Evolutionary conservation across 495 filamentous ascomycete genomes (phyloP).

Genomic region (Poronia punctata): DNA sequence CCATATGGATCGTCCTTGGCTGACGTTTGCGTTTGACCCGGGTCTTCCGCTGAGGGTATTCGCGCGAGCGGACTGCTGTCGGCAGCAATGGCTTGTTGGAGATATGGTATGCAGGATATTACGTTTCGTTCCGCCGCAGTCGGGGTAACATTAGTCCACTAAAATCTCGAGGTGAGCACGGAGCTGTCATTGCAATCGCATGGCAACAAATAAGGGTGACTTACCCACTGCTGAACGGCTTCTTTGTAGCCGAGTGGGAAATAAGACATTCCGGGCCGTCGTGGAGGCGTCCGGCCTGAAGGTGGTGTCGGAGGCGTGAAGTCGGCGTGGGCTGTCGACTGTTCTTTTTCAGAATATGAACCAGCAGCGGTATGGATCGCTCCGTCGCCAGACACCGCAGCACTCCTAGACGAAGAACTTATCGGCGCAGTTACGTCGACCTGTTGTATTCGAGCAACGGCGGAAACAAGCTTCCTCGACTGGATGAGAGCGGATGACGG

Average conservation of each 20-base stretch:
- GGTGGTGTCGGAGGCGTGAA: slow-evolving; percentile 11
- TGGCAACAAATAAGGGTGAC: slow-evolving; percentile 20
- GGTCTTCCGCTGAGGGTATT: slow-evolving; percentile 24
- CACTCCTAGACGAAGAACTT: slow-evolving; percentile 7
- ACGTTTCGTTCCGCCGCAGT: slow-evolving; percentile 86
- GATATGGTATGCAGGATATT: slow-evolving; percentile 77
- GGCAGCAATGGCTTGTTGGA: slow-evolving; percentile 60
- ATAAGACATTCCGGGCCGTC: slow-evolving; percentile 30
- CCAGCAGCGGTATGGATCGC: slow-evolving; percentile 5
- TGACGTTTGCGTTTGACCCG: slow-evolving; percentile 44
- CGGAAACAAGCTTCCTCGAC: slow-evolving; percentile 23
- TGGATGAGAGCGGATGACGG: slow-evolving; percentile 19
- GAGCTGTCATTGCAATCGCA: not conserved
- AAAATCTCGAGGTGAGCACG: slow-evolving; percentile 10
- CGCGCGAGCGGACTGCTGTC: slow-evolving; percentile 12
- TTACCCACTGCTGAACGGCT: slow-evolving; percentile 85
- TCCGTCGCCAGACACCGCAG: slow-evolving; percentile 8
- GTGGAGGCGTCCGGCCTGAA: slow-evolving; percentile 4
- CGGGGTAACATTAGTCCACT: slow-evolving; percentile 81
- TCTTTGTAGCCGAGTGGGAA: slow-evolving; percentile 91
- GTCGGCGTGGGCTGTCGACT: slow-evolving; percentile 8
- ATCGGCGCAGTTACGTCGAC: slow-evolving; percentile 5
- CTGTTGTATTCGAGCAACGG: slow-evolving; percentile 19
- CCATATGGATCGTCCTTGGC: slow-evolving; percentile 69
- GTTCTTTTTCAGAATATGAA: slow-evolving; percentile 10